Evolutionary conservation across 2,329 filamentous ascomycete species (phyloP), one percentile per base, ranked within the genome.

Genomic region (Nannizzia gypsea): DNA sequence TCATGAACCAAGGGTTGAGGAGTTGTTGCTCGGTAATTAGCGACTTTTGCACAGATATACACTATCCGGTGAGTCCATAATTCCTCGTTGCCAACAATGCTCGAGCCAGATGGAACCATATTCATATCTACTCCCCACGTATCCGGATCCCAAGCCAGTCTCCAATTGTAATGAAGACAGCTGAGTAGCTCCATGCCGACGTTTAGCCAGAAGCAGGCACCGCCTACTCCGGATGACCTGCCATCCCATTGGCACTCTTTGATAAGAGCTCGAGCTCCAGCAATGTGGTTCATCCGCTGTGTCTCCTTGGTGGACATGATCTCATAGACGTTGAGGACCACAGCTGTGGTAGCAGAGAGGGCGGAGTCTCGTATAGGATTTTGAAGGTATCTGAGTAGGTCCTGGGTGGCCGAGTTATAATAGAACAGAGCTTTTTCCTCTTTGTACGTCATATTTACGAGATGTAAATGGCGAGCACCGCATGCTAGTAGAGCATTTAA

Each of bases 171-270:
- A 64, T 89, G 86, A 15, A 96, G 77, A 71, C 90, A 96, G 64
- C 84, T 89, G 28, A 96, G 78, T n/a, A 96, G 78, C 70, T 97
- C 92, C 80, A 96, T 87, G 15, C 87, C 87, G 15, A 95, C 85
- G 67, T 95, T 96, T 40, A 96, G 78, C 91, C 92, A 96, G 74
- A 96, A 96, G 71, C 91, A 96, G 0, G 91, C 90, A 0, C 85
- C 83, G 0, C 90, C 91, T 20, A 96, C 83, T 0, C 91, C 90
- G 1, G 80, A 81, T 38, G 88, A 88, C 63, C 80, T 83, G 0
- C 89, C 89, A 67, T 89, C 87, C 92, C 92, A 96, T 3, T 85
- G 84, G 67, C 90, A 96, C 69, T 96, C 90, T 63, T 90, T 89
- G 67, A 96, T 91, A 56, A 96, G 77, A 1, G 89, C 89, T 58